Evolutionary conservation across 306 rosid species (phyloP).

Genomic region (Quercus mongolica): DNA sequence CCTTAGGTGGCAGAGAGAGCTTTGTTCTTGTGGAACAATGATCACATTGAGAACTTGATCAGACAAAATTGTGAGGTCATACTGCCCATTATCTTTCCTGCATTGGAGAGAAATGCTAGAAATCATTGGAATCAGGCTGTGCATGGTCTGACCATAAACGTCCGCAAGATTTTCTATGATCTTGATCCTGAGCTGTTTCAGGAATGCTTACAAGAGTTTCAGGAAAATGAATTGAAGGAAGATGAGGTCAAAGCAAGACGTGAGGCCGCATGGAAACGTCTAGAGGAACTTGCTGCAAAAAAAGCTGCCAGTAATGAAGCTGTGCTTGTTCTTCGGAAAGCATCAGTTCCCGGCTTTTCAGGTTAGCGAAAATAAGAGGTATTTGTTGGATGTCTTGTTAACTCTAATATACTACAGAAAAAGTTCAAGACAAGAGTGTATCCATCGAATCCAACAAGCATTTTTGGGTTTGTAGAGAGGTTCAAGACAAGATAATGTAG

Average conservation of each 20-base stretch:
- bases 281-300: slow-evolving; percentile 61
- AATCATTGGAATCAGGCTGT: slow-evolving; percentile 88
- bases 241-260: slow-evolving; percentile 43
- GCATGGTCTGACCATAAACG: slow-evolving; percentile 70
- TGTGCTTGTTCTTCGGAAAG: slow-evolving; percentile 32
- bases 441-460: too few relatives aligned
- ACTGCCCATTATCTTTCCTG: slow-evolving; percentile 75
- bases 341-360: slow-evolving; percentile 7
- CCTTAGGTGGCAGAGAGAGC: slow-evolving; percentile 81
- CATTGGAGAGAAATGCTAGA: slow-evolving; percentile 66
- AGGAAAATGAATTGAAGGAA: slow-evolving; percentile 54
- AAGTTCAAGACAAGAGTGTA: not conserved
- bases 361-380: not conserved
- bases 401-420: not conserved
- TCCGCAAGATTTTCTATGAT: slow-evolving; percentile 63
- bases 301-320: slow-evolving; percentile 51
- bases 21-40: slow-evolving; percentile 76
- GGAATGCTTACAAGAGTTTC: slow-evolving; percentile 60
- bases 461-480: not conserved
- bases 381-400: slow-evolving; percentile 1
- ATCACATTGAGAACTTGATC: slow-evolving; percentile 70
- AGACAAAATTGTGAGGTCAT: slow-evolving; percentile 63
- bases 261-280: slow-evolving; percentile 63
- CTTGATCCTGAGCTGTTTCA: slow-evolving; percentile 60
- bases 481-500: not conserved